Conservation (phyloP, 2,329 filamentous ascomycete species). For the Lasiodiplodia citricola region DNA sequence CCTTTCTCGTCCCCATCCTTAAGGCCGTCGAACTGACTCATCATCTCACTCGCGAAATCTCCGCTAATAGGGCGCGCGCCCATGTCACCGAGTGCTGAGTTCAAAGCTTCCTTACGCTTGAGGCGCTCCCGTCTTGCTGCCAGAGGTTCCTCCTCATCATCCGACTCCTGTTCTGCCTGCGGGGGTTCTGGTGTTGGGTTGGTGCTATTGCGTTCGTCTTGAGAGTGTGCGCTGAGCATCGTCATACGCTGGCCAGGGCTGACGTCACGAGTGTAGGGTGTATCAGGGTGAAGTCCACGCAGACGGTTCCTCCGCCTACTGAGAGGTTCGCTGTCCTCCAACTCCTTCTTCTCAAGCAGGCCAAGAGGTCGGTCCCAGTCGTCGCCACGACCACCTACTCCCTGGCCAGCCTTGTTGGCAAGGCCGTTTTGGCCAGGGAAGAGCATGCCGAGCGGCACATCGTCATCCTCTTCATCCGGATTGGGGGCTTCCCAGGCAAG, state of each 20-base stretch:
- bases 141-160: constrained; percentile 67
- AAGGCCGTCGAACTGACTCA: constrained; percentile 52
- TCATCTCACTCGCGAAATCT: constrained; percentile 71
- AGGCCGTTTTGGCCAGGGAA: constrained; percentile 65
- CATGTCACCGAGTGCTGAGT: constrained; percentile 49
- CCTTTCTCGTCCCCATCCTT: constrained; percentile 37
- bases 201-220: neutral
- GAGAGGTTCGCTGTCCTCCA: constrained; percentile 92
- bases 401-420: constrained; percentile 47
- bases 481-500: constrained; percentile 85
- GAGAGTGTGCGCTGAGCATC: neutral
- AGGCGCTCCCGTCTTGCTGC: constrained; percentile 69
- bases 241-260: constrained; percentile 33
- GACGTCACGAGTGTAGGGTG: constrained; percentile 29
- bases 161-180: constrained; percentile 40
- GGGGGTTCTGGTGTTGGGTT: constrained; percentile 6
- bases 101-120: constrained; percentile 61
- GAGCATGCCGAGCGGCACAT: constrained; percentile 85
- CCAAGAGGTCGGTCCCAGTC: constrained; percentile 70
- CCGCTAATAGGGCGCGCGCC: constrained; percentile 62
- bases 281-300: constrained; percentile 61
- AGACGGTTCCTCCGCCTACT: constrained; percentile 77
- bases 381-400: constrained; percentile 47
- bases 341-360: constrained; percentile 77
- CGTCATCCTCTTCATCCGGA: constrained; percentile 63